These are phyloP conservation scores for Ogataea kodamae DNA, from an alignment of 805 yeast genomes.

Conservation along the genomic window DNA sequence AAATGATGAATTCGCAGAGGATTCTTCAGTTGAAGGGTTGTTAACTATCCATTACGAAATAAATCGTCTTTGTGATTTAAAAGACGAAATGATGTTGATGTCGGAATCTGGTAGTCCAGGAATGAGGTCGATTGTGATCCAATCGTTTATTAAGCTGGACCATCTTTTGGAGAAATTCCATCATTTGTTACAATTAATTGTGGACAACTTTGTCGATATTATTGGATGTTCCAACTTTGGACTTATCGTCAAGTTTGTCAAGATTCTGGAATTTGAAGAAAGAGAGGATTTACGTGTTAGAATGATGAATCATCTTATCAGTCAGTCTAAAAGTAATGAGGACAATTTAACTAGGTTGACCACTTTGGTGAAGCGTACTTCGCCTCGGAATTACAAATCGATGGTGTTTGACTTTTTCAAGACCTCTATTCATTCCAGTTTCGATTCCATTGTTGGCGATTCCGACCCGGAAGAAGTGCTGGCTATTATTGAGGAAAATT, in stretches of 20 bases:
- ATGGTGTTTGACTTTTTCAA: slow-evolving; percentile 59
- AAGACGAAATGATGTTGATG: slow-evolving; percentile 65
- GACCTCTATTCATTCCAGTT: slow-evolving; percentile 61
- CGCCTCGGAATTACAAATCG: slow-evolving; percentile 56
- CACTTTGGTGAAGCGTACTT: slow-evolving; percentile 40
- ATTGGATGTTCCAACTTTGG: slow-evolving; percentile 65
- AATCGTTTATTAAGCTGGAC: slow-evolving; percentile 50
- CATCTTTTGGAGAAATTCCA: slow-evolving; percentile 58
- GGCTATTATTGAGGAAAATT: slow-evolving; percentile 69
- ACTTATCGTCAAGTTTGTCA: slow-evolving; percentile 66
- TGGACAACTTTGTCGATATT: slow-evolving; percentile 61
- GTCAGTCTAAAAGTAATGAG: slow-evolving; percentile 11
- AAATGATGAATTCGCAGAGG: slow-evolving; percentile 34
- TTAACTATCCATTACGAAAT: slow-evolving; percentile 67
- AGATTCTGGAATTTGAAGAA: slow-evolving; percentile 78
- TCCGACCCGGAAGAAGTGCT: slow-evolving; percentile 48
- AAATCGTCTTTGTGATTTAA: slow-evolving; percentile 69
- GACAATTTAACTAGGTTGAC: slow-evolving; percentile 23
- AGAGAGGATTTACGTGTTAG: slow-evolving; percentile 62
- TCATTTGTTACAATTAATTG: slow-evolving; percentile 57
- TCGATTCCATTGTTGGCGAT: slow-evolving; percentile 58
- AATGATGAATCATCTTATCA: slow-evolving; percentile 10
- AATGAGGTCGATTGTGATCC: slow-evolving; percentile 59
- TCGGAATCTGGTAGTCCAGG: slow-evolving; percentile 51
- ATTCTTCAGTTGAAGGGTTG: slow-evolving; percentile 49